These are phyloP conservation scores for Neurospora sp. DNA, from an alignment of 495 filamentous ascomycete species.

Conservation along the genomic window DNA sequence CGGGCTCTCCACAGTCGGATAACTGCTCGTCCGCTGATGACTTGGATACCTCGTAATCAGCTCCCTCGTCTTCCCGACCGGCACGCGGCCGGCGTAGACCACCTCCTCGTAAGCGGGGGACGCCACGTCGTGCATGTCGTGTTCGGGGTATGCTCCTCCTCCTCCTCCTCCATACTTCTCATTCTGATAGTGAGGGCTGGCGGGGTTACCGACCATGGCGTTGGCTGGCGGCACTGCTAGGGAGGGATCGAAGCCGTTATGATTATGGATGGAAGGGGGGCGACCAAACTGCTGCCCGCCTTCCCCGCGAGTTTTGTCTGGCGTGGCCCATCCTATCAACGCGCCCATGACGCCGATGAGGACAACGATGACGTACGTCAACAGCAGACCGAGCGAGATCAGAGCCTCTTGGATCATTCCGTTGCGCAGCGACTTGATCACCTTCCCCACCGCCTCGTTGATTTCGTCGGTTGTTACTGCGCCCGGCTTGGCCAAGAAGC, in stretches of 20 bases:
- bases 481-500: conserved; percentile 66
- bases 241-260: not conserved
- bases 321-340: conserved; percentile 37
- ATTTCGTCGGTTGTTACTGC: conserved; percentile 67
- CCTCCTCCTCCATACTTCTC: not conserved
- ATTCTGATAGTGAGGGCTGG: not conserved
- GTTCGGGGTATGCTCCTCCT: not conserved
- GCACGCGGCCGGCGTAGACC: conserved; percentile 18
- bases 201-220: not conserved
- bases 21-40: conserved; percentile 21
- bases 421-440: conserved; percentile 51
- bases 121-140: not conserved
- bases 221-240: not conserved
- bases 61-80: conserved; percentile 6
- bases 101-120: conserved; percentile 5
- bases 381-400: conserved; percentile 59
- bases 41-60: conserved; percentile 10
- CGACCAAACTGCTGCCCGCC: conserved; percentile 26
- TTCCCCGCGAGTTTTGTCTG: conserved; percentile 44
- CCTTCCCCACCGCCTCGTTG: conserved; percentile 57
- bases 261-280: not conserved
- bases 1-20: conserved; percentile 13
- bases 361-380: conserved; percentile 65
- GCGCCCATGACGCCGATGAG: conserved; percentile 64
- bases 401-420: conserved; percentile 64